A percentile compares a stretch with the other conserved stretches of the same genome.
phyloP scores from a whole-genome alignment of 108 stramenopile genomes.

The Fragilariopsis cylindrus region DNA sequence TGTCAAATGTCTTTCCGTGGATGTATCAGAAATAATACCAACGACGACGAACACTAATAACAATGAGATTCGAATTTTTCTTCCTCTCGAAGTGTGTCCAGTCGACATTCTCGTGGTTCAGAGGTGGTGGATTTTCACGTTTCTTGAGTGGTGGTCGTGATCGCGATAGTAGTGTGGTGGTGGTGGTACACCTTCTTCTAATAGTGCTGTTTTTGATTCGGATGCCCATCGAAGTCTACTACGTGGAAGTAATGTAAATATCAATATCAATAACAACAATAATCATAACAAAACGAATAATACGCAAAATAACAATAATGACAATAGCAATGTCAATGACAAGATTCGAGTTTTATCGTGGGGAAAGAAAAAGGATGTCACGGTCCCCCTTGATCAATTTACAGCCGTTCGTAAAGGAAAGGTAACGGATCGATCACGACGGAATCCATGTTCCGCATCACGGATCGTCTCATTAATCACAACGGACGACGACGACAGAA shows the following conservation, averaged over 20 bases:
- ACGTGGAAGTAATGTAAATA: neutral
- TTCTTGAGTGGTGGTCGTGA: neutral
- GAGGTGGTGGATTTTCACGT: conserved; percentile 1
- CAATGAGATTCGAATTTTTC: conserved; percentile 14
- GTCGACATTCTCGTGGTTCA: conserved; percentile 21
- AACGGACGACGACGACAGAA: neutral
- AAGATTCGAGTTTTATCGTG: conserved; percentile 57
- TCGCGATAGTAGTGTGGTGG: conserved; percentile 12
- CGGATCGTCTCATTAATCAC: conserved; percentile 72
- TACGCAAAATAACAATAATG: neutral
- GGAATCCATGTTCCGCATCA: conserved; percentile 53
- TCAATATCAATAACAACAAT: neutral
- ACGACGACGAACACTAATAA: conserved; percentile 2
- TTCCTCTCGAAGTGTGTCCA: conserved; percentile 33
- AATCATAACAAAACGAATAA: neutral
- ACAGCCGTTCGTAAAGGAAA: conserved; percentile 76
- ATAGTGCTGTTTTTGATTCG: neutral
- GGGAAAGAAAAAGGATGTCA: conserved; percentile 87
- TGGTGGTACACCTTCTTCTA: neutral
- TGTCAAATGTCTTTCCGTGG: conserved; percentile 70
- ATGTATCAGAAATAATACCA: conserved; percentile 33
- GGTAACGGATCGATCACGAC: conserved; percentile 71
- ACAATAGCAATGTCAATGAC: neutral
- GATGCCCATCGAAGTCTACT: conserved; percentile 9
- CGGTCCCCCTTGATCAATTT: conserved; percentile 61